These are phyloP conservation scores for Trichoderma orchidacearum DNA, from an alignment of 495 filamentous ascomycete genomes.

Conservation along the genomic window DNA sequence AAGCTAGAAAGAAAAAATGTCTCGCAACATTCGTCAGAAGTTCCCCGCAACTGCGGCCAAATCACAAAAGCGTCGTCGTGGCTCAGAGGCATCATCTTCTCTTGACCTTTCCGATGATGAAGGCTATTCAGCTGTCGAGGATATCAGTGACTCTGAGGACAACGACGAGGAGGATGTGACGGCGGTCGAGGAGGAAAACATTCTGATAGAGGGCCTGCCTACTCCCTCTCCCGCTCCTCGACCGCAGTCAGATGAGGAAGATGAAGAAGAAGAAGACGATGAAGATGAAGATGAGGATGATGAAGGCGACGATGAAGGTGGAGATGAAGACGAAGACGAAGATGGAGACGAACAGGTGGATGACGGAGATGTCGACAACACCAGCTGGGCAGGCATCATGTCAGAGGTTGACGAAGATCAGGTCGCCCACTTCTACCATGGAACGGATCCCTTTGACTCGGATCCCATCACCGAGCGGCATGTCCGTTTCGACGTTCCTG, in stretches of 20 bases:
- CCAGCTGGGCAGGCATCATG: conserved; percentile 44
- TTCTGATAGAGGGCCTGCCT: conserved; percentile 28
- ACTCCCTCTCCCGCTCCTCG: conserved; percentile 26
- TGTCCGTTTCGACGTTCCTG: conserved; percentile 36
- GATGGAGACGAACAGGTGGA: conserved; percentile 22
- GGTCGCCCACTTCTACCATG: conserved; percentile 26
- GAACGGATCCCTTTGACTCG: conserved; percentile 22
- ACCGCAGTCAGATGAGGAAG: conserved; percentile 13
- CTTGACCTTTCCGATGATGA: conserved; percentile 49
- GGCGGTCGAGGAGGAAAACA: conserved; percentile 59
- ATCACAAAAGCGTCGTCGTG: conserved; percentile 19
- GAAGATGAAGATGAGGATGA: conserved; percentile 19
- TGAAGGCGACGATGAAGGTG: conserved; percentile 24
- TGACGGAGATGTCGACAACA: conserved; percentile 26
- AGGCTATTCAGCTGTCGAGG: conserved; percentile 58
- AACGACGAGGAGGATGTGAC: conserved; percentile 58
- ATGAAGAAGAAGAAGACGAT: conserved; percentile 9
- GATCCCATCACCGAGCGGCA: conserved; percentile 18
- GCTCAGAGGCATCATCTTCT: conserved; percentile 27
- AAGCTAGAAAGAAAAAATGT: conserved; percentile 21
- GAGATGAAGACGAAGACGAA: conserved; percentile 20
- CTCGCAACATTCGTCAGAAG: conserved; percentile 39
- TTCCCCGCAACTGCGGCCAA: conserved; percentile 26
- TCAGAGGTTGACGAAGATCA: conserved; percentile 33
- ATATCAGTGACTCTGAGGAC: conserved; percentile 64